These are phyloP conservation scores for Rhynchosporium agropyri DNA, from an alignment of 2,329 filamentous ascomycete species.

Conservation along the genomic window DNA sequence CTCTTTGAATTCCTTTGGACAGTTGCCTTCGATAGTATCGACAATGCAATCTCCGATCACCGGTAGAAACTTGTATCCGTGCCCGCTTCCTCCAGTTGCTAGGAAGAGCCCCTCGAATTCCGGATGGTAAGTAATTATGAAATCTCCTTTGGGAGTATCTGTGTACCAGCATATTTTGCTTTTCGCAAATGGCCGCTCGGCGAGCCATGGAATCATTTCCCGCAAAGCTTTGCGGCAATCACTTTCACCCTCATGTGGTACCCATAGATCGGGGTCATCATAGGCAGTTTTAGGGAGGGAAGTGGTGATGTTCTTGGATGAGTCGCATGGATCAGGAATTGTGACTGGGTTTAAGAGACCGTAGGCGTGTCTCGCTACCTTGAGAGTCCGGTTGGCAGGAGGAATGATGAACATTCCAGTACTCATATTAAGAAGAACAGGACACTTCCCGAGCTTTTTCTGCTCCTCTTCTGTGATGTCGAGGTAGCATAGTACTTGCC, in stretches of 20 bases:
- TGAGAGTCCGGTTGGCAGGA: slow-evolving; percentile 57
- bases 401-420: slow-evolving; percentile 77
- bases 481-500: slow-evolving; percentile 79
- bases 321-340: slow-evolving; percentile 30
- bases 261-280: slow-evolving; percentile 30
- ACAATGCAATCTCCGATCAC: slow-evolving; percentile 51
- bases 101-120: slow-evolving; percentile 50
- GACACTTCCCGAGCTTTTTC: slow-evolving; percentile 62
- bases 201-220: slow-evolving; percentile 57
- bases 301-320: slow-evolving; percentile 26
- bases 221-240: slow-evolving; percentile 33
- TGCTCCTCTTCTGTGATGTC: slow-evolving; percentile 74
- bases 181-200: slow-evolving; percentile 52
- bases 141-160: slow-evolving; percentile 65
- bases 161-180: slow-evolving; percentile 66
- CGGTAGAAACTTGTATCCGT: slow-evolving; percentile 55
- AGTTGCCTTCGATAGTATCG: slow-evolving; percentile 45
- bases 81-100: slow-evolving; percentile 52
- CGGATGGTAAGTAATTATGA: slow-evolving; percentile 61
- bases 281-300: slow-evolving; percentile 34
- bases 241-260: slow-evolving; percentile 33
- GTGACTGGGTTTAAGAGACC: slow-evolving; percentile 53
- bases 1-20: slow-evolving; percentile 48
- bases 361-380: slow-evolving; percentile 62
- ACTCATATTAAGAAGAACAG: slow-evolving; percentile 72